Conservation (phyloP, 1,139 yeast genomes). For the Yamadazyma sp. region DNA sequence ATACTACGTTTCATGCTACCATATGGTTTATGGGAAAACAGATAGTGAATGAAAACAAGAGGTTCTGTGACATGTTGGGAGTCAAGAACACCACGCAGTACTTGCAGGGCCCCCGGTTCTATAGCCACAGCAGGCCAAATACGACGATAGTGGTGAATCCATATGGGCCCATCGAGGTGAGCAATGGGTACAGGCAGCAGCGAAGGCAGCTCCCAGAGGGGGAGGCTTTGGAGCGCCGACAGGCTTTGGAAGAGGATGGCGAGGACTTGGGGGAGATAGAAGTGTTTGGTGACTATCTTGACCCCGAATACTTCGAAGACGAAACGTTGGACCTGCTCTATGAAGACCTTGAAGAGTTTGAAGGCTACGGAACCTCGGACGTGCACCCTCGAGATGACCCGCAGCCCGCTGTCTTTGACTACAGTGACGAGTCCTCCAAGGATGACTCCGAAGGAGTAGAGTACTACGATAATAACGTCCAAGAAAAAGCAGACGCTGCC, state of each 20-base stretch:
- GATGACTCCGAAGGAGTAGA: background rate
- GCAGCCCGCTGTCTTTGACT: background rate
- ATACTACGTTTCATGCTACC: constrained; percentile 49
- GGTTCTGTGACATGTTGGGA: constrained; percentile 48
- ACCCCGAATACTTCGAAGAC: too few species aligned
- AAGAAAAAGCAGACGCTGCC: background rate
- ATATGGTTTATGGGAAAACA: constrained; percentile 45
- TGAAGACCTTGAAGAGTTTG: too few species aligned
- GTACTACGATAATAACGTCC: background rate
- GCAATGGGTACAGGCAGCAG: background rate
- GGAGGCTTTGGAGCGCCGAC: background rate
- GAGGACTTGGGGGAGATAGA: background rate
- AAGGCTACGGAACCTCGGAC: too few species aligned
- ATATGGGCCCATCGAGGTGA: constrained; percentile 8
- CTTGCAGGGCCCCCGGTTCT: constrained; percentile 14
- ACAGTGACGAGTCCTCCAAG: background rate
- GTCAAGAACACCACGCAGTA: constrained; percentile 35
- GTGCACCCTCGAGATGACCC: too few species aligned
- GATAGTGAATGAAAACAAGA: constrained; percentile 35
- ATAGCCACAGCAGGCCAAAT: constrained; percentile 3
- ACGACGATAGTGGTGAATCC: constrained; percentile 14
- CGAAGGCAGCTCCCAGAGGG: background rate
- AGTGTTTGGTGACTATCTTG: too few species aligned
- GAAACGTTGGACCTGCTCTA: too few species aligned
- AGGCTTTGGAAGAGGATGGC: background rate